Evolutionary conservation across 2,329 filamentous ascomycete species (phyloP).

Genomic region (Stachybotrys elegans): DNA sequence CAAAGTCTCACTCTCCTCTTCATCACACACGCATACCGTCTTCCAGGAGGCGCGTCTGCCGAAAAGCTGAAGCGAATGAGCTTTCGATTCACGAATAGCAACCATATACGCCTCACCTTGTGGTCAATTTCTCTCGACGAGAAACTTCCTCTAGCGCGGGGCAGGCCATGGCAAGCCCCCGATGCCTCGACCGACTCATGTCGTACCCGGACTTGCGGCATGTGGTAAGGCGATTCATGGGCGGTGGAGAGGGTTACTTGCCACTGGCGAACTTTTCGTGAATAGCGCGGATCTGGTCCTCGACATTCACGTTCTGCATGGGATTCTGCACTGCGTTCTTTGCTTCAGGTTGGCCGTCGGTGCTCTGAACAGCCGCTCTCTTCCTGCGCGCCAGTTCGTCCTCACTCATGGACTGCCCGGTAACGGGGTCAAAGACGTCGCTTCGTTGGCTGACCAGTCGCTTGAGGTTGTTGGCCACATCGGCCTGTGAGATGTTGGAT

Average conservation of each 20-base stretch:
- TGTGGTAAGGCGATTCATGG: no score
- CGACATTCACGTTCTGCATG: constrained; percentile 68
- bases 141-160: no score
- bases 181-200: no score
- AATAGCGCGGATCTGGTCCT: constrained; percentile 73
- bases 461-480: constrained; percentile 92
- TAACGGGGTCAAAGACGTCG: constrained; percentile 77
- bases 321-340: constrained; percentile 50
- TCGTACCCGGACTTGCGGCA: no score
- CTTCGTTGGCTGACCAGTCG: constrained; percentile 83
- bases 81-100: background rate
- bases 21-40: no score
- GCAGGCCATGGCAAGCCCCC: no score
- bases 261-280: constrained; percentile 47
- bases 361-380: constrained; percentile 60
- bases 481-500: constrained; percentile 78
- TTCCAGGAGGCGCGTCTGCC: no score
- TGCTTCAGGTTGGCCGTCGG: constrained; percentile 60
- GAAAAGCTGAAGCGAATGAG: constrained; percentile 1
- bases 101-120: constrained; percentile 4
- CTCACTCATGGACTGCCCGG: constrained; percentile 62
- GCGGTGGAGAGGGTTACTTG: no score
- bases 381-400: constrained; percentile 74
- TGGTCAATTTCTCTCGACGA: no score
- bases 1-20: no score